Conservation (phyloP, 352 stramenopile species). For the Blastocystis sp. region DNA sequence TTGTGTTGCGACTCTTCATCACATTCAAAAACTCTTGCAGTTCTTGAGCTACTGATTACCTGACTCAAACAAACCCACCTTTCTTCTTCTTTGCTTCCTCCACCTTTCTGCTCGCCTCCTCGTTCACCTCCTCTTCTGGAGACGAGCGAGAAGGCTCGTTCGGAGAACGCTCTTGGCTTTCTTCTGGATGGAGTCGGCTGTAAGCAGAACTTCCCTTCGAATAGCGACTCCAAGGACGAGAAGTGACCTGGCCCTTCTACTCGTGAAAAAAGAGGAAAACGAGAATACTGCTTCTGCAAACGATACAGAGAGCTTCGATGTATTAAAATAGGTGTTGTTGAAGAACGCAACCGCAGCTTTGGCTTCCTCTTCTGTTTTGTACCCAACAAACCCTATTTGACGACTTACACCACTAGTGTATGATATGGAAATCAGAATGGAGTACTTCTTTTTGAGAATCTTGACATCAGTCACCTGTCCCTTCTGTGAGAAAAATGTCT, state of each 20-base stretch:
- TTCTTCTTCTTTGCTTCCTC: conserved; percentile 66
- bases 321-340: conserved; percentile 80
- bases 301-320: conserved; percentile 75
- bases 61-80: conserved; percentile 61
- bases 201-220: conserved; percentile 73
- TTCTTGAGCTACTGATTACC: conserved; percentile 59
- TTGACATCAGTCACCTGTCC: conserved; percentile 65
- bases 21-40: conserved; percentile 81
- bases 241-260: conserved; percentile 69
- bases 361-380: conserved; percentile 67
- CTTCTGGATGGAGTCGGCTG: conserved; percentile 65
- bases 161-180: background rate
- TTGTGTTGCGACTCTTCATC: conserved; percentile 79
- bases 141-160: conserved; percentile 62
- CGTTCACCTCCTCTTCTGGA: conserved; percentile 59
- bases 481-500: conserved; percentile 61
- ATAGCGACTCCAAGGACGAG: conserved; percentile 79
- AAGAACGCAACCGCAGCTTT: conserved; percentile 68
- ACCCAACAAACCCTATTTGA: conserved; percentile 74
- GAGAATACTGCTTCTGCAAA: conserved; percentile 70
- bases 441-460: conserved; percentile 63
- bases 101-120: conserved; percentile 60
- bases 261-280: background rate
- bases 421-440: background rate
- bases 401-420: conserved; percentile 61